Evolutionary conservation across 176 grass and related monocot species (phyloP).

Genomic region (Bromus sterilis): DNA sequence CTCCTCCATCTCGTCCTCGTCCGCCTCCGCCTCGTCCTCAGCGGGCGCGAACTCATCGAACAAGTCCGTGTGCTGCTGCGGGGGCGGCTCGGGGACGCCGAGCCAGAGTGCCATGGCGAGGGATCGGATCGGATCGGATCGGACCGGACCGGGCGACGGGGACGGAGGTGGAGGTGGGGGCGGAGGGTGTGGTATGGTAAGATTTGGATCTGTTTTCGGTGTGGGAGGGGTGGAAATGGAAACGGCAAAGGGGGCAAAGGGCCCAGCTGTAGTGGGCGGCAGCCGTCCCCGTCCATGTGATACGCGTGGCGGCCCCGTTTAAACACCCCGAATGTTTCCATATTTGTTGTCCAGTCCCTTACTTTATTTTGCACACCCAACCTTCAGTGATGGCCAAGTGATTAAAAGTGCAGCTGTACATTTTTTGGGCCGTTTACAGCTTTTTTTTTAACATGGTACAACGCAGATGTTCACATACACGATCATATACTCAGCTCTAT

Average conservation of each 20-base stretch:
- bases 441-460: too few species aligned
- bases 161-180: slow-evolving; percentile 4
- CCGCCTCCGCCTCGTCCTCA: background rate
- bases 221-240: slow-evolving; percentile 29
- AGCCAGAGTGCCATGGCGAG: slow-evolving; percentile 58
- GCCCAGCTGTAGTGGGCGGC: background rate
- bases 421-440: too few species aligned
- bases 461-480: too few species aligned
- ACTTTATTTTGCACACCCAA: too few species aligned
- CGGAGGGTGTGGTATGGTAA: slow-evolving; percentile 24
- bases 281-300: background rate
- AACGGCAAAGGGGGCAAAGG: background rate
- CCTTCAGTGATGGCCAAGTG: too few species aligned
- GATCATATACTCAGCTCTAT: too few species aligned
- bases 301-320: too few species aligned
- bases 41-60: background rate
- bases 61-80: slow-evolving; percentile 10
- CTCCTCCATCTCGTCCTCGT: background rate
- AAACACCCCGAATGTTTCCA: too few species aligned
- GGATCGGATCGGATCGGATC: slow-evolving; percentile 28
- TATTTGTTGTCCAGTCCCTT: too few species aligned
- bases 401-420: too few species aligned
- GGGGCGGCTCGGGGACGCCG: slow-evolving; percentile 36
- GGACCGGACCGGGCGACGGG: slow-evolving; percentile 20
- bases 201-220: slow-evolving; percentile 52